Base-by-base conservation (phyloP, 495 filamentous ascomycete genomes). In the Trichocladium uniseriatum region DNA sequence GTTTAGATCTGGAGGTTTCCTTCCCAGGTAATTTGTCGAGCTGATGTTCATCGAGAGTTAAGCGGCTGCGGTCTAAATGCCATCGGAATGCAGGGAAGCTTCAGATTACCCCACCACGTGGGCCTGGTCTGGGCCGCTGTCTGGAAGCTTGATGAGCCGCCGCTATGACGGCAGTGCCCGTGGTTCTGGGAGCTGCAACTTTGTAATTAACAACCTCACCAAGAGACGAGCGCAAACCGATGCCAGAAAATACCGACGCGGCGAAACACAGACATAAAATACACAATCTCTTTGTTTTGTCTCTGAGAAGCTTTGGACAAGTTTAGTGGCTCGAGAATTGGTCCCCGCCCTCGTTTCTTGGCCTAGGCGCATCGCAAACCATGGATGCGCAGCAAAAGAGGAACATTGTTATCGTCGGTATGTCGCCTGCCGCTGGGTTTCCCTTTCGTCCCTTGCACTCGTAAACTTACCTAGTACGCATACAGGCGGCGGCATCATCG, bases 401-500 rank as follows among this genome's bases (percentile, higher is more conserved):
- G 56, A 76, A 86, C 45, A 86, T 87, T 51, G 76, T 86, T 48
- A 81, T 87, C 49, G 62, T 85, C 56, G 82, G 82, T 85, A 70
- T 56, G 76, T 49, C 34, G 20, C 27, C 27, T 29, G 27, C 27
- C 27, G 10, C 5, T 5, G 27, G 5, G 27, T 29, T 29, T 29
- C 27, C 27, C 5, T 5, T 10, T 29, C 13, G 10, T 4, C 24
- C 24, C 24, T 27, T 27, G 24, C 24, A 3, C 4, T 27, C 24
- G 24, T 3, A 27, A 27, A 10, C 31, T 32, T 14, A 32, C 31
- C 5, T 10, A 32, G 31, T 14, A 4, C 9, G 38, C 16, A 38
- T 2, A 9, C 46, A 90, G 91, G 92, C 55, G 92, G 91, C 57
- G 92, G 92, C 60, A 89, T 98, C 48, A 95, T 98, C 59, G 92